Evolutionary conservation across 495 filamentous ascomycete genomes (phyloP).

Genomic region (Beverwykella pulmonaria): DNA sequence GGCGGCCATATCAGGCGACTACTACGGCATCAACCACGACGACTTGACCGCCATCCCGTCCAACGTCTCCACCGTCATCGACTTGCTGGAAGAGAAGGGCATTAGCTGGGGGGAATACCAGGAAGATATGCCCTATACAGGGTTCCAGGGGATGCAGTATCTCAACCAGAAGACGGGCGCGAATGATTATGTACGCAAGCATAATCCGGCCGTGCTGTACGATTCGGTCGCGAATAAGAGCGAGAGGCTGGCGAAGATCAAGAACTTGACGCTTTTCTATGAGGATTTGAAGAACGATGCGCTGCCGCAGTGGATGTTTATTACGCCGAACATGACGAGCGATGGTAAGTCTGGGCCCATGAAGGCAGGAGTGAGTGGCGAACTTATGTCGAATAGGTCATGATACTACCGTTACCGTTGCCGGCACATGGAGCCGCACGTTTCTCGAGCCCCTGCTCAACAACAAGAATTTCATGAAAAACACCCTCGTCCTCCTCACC

Average conservation of each 20-base stretch:
- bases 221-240: slow-evolving; percentile 38
- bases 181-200: slow-evolving; percentile 47
- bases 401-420: slow-evolving; percentile 43
- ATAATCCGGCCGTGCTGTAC: slow-evolving; percentile 45
- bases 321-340: slow-evolving; percentile 45
- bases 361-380: neutral
- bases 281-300: slow-evolving; percentile 34
- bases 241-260: slow-evolving; percentile 39
- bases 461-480: slow-evolving; percentile 49
- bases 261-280: slow-evolving; percentile 43
- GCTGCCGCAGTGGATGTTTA: slow-evolving; percentile 46
- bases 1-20: slow-evolving; percentile 40
- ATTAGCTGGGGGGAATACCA: slow-evolving; percentile 46
- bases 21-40: slow-evolving; percentile 47
- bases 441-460: slow-evolving; percentile 46
- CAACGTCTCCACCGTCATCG: slow-evolving; percentile 43
- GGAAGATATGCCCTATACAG: slow-evolving; percentile 46
- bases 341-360: slow-evolving; percentile 25
- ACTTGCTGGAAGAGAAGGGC: slow-evolving; percentile 42
- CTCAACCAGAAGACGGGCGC: slow-evolving; percentile 45
- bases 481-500: slow-evolving; percentile 51
- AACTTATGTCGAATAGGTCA: slow-evolving; percentile 29
- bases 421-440: slow-evolving; percentile 38
- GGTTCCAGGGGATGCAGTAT: slow-evolving; percentile 42
- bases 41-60: slow-evolving; percentile 41